phyloP scores from a whole-genome alignment of 768 basidiomycete species.

The Russula earlei region DNA sequence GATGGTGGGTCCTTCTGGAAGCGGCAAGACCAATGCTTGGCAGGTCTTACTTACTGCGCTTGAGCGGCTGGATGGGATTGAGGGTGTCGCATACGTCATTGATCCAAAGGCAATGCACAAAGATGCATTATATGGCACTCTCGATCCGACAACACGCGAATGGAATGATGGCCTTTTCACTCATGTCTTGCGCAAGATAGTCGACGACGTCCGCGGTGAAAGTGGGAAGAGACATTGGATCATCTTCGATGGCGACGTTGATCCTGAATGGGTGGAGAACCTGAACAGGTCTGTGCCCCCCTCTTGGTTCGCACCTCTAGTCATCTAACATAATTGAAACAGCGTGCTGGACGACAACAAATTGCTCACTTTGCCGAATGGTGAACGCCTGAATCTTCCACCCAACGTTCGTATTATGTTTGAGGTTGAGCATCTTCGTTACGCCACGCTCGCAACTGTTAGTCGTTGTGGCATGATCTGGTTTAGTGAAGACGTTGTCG shows the following conservation, averaged over 20 bases:
- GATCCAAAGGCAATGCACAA: constrained; percentile 99
- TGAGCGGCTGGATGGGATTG: constrained; percentile 82
- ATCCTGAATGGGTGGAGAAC: constrained; percentile 99
- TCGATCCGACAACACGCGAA: constrained; percentile 94
- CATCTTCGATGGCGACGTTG: constrained; percentile 98
- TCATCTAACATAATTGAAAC: constrained; percentile 2
- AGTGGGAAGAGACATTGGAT: constrained; percentile 98
- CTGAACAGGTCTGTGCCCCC: constrained; percentile 69
- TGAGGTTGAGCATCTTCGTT: constrained; percentile 95
- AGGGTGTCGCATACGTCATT: constrained; percentile 93
- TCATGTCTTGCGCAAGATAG: constrained; percentile 93
- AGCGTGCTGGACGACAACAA: constrained; percentile 99
- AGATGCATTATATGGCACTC: constrained; percentile 92
- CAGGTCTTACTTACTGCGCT: constrained; percentile 84
- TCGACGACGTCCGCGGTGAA: constrained; percentile 97
- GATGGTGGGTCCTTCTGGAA: constrained; percentile 99
- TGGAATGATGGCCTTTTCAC: constrained; percentile 99
- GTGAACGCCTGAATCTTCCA: constrained; percentile 94
- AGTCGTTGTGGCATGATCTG: constrained; percentile 99
- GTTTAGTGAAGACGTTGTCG: constrained; percentile 97
- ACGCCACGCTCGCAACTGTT: constrained; percentile 96
- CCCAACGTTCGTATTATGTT: constrained; percentile 99
- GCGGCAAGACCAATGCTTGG: constrained; percentile 96
- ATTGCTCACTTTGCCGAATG: constrained; percentile 90
- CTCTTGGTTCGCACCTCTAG: background rate